phyloP scores from a whole-genome alignment of 176 grass and related monocot species.

The Tillandsia leiboldiana region DNA sequence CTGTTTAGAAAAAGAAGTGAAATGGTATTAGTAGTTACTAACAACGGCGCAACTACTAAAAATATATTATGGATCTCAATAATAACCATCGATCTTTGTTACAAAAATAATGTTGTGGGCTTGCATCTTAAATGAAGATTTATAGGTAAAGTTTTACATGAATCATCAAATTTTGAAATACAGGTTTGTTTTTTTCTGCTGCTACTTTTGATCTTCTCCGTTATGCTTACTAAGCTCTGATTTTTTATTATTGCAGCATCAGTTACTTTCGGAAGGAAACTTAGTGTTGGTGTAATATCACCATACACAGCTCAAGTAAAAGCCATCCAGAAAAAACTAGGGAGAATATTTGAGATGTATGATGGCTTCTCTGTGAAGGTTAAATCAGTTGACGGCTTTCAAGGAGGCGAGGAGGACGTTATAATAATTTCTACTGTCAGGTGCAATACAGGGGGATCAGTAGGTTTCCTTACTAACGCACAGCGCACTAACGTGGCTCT shows the following conservation, averaged over 20 bases:
- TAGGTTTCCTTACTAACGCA: constrained; percentile 41
- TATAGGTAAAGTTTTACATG: neutral
- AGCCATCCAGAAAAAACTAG: constrained; percentile 40
- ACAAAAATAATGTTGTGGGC: no score
- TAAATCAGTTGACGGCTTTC: constrained; percentile 73
- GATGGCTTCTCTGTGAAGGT: constrained; percentile 37
- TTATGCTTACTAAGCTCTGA: constrained; percentile 5
- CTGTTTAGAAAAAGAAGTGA: no score
- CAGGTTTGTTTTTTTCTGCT: no score
- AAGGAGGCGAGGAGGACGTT: constrained; percentile 64
- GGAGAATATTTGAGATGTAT: constrained; percentile 13
- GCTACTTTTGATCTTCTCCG: no score
- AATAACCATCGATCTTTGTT: no score
- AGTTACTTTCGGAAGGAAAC: constrained; percentile 33
- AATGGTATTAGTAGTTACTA: no score
- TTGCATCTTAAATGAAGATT: no score
- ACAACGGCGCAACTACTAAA: no score
- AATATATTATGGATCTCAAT: no score
- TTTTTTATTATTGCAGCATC: constrained; percentile 3
- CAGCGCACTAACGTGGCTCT: constrained; percentile 61
- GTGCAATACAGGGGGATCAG: constrained; percentile 32
- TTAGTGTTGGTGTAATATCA: constrained; percentile 54
- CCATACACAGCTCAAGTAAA: constrained; percentile 50
- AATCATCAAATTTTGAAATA: no score
- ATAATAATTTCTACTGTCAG: constrained; percentile 61